Evolutionary conservation across 1,284 basidiomycete genomes (phyloP), one percentile per base, ranked within the genome.

Genomic region (Rhodotorula sp.): DNA sequence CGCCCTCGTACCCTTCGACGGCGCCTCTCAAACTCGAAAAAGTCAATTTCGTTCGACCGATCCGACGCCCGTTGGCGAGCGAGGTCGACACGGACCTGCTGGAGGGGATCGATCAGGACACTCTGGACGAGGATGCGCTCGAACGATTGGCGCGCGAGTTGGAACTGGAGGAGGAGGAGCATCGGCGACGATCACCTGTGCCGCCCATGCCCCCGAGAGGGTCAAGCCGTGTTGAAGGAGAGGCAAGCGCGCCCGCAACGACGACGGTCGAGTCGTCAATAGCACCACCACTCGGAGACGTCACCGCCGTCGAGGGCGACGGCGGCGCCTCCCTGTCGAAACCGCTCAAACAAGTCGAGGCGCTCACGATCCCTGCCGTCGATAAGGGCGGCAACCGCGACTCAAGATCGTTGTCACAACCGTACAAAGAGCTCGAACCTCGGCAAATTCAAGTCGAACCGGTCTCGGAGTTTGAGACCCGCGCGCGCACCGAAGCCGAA

Each of bases 101-200:
- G 12, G 72, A 69, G 3, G 74, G 74, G 18, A 62, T 76, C 26
- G 70, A 72, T 1, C 26, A 58, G 46, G 70, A 58, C 7, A 46
- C 58, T 3, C 15, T 66, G 6, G 56, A 52, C 15, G 67, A 71
- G 47, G 69, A 70, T 21, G 74, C 69, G 47, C 48, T 73, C n/a
- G 69, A 74, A 43, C 23, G 56, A 34, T 43, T 76, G 14, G 70
- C 67, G 58, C 65, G 65, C 21, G 74, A 76, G 58, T 43, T 71
- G 15, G 74, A 73, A 58, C 54, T 47, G 23, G 71, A 73, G 23
- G 71, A 72, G n/a, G 58, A 65, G 34, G 65, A 68, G 61, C 20
- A 59, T 54, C 23, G 70, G 34, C 20, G 62, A 47, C 58, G 51
- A 48, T 63, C 65, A 29, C 14, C 26, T 6, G 29, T n/a, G n/a